phyloP scores from a whole-genome alignment of 306 rosid genomes.

The Ochetophila trinervis region DNA sequence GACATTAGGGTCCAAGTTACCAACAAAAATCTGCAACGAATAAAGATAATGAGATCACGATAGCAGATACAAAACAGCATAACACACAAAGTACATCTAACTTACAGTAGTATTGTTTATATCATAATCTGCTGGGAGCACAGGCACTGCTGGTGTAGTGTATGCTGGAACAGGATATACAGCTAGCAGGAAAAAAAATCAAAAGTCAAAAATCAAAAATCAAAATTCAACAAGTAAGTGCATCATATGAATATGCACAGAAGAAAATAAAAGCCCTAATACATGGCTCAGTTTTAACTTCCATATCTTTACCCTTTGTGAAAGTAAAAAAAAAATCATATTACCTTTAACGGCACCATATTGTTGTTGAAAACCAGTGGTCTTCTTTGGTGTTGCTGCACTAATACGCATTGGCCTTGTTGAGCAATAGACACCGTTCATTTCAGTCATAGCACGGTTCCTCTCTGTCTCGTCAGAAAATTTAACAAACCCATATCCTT shows the following conservation, averaged over 20 bases:
- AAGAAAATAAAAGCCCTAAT: neutral
- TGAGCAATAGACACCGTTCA: conserved; percentile 88
- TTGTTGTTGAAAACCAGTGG: conserved; percentile 60
- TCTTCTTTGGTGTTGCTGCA: conserved; percentile 83
- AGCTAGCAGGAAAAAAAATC: conserved; percentile 35
- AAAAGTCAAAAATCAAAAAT: too few species aligned
- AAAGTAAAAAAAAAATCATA: neutral
- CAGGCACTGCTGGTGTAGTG: conserved; percentile 51
- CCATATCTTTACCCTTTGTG: neutral
- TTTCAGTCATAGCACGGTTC: conserved; percentile 89
- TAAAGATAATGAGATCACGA: conserved; percentile 24
- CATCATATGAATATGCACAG: neutral
- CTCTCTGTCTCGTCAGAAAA: conserved; percentile 76
- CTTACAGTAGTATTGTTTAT: conserved; percentile 78
- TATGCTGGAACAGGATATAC: conserved; percentile 62
- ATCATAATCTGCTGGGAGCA: conserved; percentile 61
- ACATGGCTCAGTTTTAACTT: neutral
- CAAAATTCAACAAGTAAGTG: conserved; percentile 6
- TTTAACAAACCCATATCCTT: conserved; percentile 91
- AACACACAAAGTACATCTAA: conserved; percentile 5
- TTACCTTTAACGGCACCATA: conserved; percentile 59
- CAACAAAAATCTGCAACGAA: conserved; percentile 64
- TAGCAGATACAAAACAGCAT: conserved; percentile 1
- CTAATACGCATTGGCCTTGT: conserved; percentile 92
- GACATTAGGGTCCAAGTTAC: conserved; percentile 80